Percentiles rank a stretch among this genome's conserved stretches.
Evolutionary conservation across 768 basidiomycete species (phyloP).

Genomic region (Pholiota molesta): DNA sequence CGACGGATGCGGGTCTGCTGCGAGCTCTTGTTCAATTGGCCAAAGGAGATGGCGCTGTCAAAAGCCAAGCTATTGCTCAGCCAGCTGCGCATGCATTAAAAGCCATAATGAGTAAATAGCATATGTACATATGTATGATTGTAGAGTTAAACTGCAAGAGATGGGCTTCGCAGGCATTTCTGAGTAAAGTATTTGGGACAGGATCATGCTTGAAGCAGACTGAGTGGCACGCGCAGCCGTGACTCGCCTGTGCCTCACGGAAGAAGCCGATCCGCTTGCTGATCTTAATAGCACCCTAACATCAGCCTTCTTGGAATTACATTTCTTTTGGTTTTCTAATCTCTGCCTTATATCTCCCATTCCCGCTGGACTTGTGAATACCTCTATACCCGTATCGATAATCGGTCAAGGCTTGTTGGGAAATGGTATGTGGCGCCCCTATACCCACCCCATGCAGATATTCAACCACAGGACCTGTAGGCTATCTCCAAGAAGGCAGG

Average conservation of each 20-base stretch:
- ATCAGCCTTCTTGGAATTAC: background rate
- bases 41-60: slow-evolving; percentile 22
- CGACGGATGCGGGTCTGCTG: slow-evolving; percentile 54
- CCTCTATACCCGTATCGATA: slow-evolving; percentile 7
- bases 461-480: slow-evolving; percentile 37
- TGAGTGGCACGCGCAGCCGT: background rate
- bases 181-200: no score
- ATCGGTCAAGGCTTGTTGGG: background rate
- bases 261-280: slow-evolving; percentile 16
- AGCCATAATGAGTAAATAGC: slow-evolving; percentile 12
- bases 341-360: background rate
- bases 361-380: background rate
- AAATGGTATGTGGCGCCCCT: slow-evolving; percentile 22
- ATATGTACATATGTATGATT: no score
- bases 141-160: no score
- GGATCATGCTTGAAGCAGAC: no score
- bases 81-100: slow-evolving; percentile 23
- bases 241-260: slow-evolving; percentile 8
- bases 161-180: background rate
- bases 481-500: slow-evolving; percentile 90
- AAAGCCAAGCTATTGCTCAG: slow-evolving; percentile 20
- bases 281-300: slow-evolving; percentile 9
- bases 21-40: slow-evolving; percentile 42
- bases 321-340: background rate
- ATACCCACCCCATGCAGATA: background rate